Conservation (phyloP, 2,329 filamentous ascomycete genomes). For the Hymenoscyphus occultus region DNA sequence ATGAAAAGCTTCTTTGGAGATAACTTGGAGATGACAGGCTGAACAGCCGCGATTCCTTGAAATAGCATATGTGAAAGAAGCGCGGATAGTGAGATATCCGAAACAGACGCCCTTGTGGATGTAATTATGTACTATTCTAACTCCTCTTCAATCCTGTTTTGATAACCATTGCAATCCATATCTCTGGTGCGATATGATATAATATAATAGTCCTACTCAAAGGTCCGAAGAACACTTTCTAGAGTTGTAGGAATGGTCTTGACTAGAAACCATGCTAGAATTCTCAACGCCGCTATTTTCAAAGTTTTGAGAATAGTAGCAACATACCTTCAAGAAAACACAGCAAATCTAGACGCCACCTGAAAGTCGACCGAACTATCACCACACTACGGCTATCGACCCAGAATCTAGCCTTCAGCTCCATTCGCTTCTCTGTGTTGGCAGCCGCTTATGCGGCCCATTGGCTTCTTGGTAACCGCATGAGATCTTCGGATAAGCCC, state of each 20-base stretch:
- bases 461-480: neutral
- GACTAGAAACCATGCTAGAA: too few species aligned
- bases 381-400: neutral
- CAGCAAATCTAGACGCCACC: neutral
- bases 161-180: neutral
- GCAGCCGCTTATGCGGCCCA: neutral
- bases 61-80: neutral
- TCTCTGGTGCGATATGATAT: neutral
- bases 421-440: neutral
- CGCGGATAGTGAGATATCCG: conserved; percentile 6
- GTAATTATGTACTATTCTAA: neutral
- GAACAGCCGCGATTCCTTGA: neutral
- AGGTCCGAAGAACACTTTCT: neutral
- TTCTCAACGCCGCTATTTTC: too few species aligned
- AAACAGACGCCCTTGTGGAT: conserved; percentile 6
- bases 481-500: neutral
- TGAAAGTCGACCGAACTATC: neutral
- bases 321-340: neutral
- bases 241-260: too few species aligned
- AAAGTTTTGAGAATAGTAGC: neutral
- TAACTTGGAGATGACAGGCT: neutral
- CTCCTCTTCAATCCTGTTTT: too few species aligned
- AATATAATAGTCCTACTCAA: neutral
- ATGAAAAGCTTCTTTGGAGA: neutral
- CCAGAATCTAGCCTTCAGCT: neutral